Evolutionary conservation across 1,284 basidiomycete genomes (phyloP).

Genomic region (Kalmanozyma brasiliensis): DNA sequence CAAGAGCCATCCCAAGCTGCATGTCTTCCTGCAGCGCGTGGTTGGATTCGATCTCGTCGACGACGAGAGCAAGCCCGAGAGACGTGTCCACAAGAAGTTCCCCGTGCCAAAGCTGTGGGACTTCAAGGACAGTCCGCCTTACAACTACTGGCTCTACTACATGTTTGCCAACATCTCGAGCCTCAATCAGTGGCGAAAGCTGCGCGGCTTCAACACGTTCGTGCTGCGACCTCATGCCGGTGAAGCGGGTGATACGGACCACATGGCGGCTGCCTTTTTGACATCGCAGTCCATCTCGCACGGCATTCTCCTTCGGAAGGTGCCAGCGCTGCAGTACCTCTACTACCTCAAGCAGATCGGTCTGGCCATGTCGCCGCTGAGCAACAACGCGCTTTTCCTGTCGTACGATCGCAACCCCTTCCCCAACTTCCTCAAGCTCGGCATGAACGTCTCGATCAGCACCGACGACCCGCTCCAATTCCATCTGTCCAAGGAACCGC

Average conservation of each 20-base stretch:
- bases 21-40: conserved; percentile 94
- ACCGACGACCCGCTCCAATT: conserved; percentile 84
- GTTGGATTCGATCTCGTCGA: conserved; percentile 97
- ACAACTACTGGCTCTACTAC: conserved; percentile 93
- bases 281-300: conserved; percentile 98
- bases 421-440: conserved; percentile 95
- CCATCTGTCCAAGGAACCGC: conserved; percentile 75
- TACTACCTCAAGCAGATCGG: conserved; percentile 76
- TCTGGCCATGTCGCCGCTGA: conserved; percentile 95
- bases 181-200: conserved; percentile 88
- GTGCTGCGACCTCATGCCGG: conserved; percentile 96
- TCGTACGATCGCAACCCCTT: conserved; percentile 97
- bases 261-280: conserved; percentile 93
- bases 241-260: conserved; percentile 98
- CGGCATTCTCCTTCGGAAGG: conserved; percentile 95
- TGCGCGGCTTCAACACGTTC: conserved; percentile 90
- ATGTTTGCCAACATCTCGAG: conserved; percentile 97
- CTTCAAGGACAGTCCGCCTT: conserved; percentile 87
- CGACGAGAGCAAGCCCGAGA: conserved; percentile 94
- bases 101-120: conserved; percentile 93
- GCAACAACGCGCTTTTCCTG: conserved; percentile 96
- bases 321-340: conserved; percentile 79
- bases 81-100: conserved; percentile 92
- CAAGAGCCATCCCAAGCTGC: conserved; percentile 87
- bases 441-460: conserved; percentile 94